Percentiles rank a stretch among this genome's conserved stretches.
Conservation (phyloP, 2,329 filamentous ascomycete genomes). For the Emmonsiellopsis sp. region DNA sequence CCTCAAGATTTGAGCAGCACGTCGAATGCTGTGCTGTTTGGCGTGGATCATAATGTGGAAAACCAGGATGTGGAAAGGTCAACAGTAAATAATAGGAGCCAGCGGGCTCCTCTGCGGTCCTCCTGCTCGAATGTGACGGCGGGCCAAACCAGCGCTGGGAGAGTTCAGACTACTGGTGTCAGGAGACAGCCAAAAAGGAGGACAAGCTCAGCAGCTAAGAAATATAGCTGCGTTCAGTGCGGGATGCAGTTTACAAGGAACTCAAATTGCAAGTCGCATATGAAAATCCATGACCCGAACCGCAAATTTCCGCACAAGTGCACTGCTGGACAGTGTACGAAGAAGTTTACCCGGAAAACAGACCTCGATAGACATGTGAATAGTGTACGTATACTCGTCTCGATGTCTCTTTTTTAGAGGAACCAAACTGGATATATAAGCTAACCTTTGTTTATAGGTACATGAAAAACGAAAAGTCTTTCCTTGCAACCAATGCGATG, state of each 20-base stretch:
- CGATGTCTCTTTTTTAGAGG: not conserved
- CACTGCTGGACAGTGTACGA: conserved; percentile 54
- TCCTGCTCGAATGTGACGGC: conserved; percentile 2
- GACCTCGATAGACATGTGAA: conserved; percentile 55
- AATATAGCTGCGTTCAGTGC: conserved; percentile 64
- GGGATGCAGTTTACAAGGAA: conserved; percentile 71
- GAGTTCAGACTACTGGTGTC: not conserved
- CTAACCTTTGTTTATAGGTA: conserved; percentile 50
- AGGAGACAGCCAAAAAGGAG: conserved; percentile 6
- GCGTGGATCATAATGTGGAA: conserved; percentile 6
- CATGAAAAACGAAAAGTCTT: conserved; percentile 65
- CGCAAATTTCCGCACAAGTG: conserved; percentile 65
- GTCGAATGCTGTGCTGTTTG: conserved; percentile 1
- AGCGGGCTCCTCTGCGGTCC: conserved; percentile 1
- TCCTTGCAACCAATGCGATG: conserved; percentile 61
- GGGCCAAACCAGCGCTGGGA: not conserved
- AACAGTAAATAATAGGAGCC: conserved; percentile 1
- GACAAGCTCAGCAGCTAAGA: conserved; percentile 47
- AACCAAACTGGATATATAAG: conserved; percentile 7
- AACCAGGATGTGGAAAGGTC: conserved; percentile 2
- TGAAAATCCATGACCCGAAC: conserved; percentile 72
- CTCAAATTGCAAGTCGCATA: conserved; percentile 81
- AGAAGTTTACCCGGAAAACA: conserved; percentile 73
- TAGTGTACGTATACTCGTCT: conserved; percentile 41
- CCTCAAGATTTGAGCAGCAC: not conserved